Base-by-base conservation (phyloP, 164 flowering plant species). In the Cinnamomum chago region DNA sequence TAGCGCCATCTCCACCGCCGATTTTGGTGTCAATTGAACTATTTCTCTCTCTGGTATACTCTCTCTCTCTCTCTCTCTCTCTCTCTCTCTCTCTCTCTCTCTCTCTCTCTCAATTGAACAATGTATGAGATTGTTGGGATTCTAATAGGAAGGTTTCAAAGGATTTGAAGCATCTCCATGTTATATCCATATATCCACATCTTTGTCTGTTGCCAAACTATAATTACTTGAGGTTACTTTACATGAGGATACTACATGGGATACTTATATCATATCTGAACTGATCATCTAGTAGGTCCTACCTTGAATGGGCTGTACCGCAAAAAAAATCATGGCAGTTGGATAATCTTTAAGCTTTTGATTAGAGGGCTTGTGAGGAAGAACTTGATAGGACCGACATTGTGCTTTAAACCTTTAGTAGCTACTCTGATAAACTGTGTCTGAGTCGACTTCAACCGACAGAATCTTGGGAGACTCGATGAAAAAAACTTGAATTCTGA, bases 131-230 rank as follows among this genome's bases (percentile, higher is more conserved):
- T 73, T 70, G 50, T 14, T 69, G 80, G 27, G 74, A 65, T 77
- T 50, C 97, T 92, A 92, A 92, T 92, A 78, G 85, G 81, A 84
- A 68, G 70, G 76, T 82, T 75, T 74, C 62, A 62, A 86, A 79
- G 85, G 91, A 90, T 88, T 82, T 85, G 30, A 62, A 60, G 77
- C 58, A 85, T 84, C 85, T 83, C 85, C 82, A 75, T 17, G 5
- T 77, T 87, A 81, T 79, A 86, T 85, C 90, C 81, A 80, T 86
- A 81, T 90, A 90, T 91, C 92, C 86, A 78, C 74, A 84, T 73
- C 70, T 83, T 78, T 71, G 78, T 79, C 60, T 62, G 22, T 69
- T 55, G 60, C 60, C 60, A 35, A 7, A 35, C 47, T 35, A 35
- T 35, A 35, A 35, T 35, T 35, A 35, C 47, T 0, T 6, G 33